Conservation (phyloP, 306 rosid genomes). For the Sicyos baderoa region DNA sequence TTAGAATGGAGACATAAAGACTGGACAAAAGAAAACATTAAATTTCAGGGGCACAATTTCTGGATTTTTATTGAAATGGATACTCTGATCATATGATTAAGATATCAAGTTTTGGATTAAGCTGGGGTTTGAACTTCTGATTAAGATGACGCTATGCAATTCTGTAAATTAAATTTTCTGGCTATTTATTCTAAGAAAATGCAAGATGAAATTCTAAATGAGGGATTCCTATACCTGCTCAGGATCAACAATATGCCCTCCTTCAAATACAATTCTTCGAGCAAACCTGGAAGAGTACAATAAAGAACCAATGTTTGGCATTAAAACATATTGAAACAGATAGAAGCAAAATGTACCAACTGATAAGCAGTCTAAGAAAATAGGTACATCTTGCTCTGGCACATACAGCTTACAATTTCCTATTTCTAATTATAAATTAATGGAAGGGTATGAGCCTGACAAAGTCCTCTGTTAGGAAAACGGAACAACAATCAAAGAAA, state of each 20-base stretch:
- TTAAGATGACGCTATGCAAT: too few relatives aligned
- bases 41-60: too few relatives aligned
- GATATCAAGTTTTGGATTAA: too few relatives aligned
- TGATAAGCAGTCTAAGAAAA: background rate
- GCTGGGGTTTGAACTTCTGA: too few relatives aligned
- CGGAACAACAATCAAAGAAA: too few relatives aligned
- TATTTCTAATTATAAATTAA: background rate
- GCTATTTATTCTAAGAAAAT: background rate
- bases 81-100: too few relatives aligned
- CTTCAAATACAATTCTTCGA: constrained; percentile 92
- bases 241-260: constrained; percentile 94
- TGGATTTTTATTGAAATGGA: too few relatives aligned
- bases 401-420: background rate
- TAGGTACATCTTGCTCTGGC: background rate
- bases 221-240: constrained; percentile 53
- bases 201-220: background rate
- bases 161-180: background rate
- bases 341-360: background rate
- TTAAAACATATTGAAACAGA: background rate
- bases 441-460: background rate
- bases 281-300: constrained; percentile 45
- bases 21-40: too few relatives aligned
- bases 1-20: too few relatives aligned
- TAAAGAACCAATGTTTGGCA: background rate
- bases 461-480: background rate